Evolutionary conservation across 2,329 filamentous ascomycete genomes (phyloP), one percentile per base, ranked within the genome.

Genomic region (Knufia petricola): DNA sequence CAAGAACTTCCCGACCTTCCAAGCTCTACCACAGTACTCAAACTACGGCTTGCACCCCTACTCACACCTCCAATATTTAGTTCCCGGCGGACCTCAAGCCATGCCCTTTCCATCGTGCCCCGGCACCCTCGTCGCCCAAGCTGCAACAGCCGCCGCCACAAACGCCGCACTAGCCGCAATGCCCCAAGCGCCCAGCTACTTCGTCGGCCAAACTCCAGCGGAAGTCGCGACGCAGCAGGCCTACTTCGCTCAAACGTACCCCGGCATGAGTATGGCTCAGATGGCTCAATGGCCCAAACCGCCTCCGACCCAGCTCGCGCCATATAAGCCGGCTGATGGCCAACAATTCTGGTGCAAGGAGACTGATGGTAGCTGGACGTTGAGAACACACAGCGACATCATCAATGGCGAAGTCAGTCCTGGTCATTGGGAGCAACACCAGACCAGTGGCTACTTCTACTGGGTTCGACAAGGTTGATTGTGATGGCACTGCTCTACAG

Each of bases 281-380:
- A 28, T 28, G 26, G 26, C 43, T 32, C 53, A 55, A 15, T 24
- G 24, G 36, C 57, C 34, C 3, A 47, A 47, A 19, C 56, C 52
- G 26, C 51, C 57, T 21, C 59, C 59, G 31, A 55, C 55, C 21
- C 56, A 57, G 34, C 54, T 64, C 23, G 57, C 60, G 19, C 65
- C 64, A 1, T 62, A 61, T 50, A 59, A 60, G 48, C 56, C 62
- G 2, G 56, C 52, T 10, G 47, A 58, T 17, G 58, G 59, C 26
- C 58, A 61, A 40, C 58, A 63, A 37, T 65, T 60, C 48, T 68
- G 61, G 59, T 63, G 61, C 49, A 61, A 60, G 37, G 64, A 68
- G 48, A 38, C 62, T 20, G 61, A 66, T 52, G 62, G 62, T 10
- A 55, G 55, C 30, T 67, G 58, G 48, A 63, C 60, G 17, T 49